Conservation (phyloP, 2,329 filamentous ascomycete species). For the Aureobasidium musti region DNA sequence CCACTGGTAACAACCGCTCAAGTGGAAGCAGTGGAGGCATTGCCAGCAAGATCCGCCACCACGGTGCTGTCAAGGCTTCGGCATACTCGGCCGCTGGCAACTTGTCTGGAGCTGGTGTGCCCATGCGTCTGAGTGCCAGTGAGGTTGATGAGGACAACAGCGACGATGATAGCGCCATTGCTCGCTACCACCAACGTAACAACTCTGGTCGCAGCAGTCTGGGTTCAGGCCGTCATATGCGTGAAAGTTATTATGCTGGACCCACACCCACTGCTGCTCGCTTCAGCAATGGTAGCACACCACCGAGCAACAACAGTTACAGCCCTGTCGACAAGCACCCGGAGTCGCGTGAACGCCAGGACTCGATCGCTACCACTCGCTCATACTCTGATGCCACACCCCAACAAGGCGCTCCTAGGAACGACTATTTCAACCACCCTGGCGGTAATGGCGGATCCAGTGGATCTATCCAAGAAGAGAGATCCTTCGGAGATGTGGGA, state of each 20-base stretch:
- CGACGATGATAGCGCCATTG: conserved; percentile 64
- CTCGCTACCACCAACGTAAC: conserved; percentile 64
- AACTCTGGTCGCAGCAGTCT: conserved; percentile 72
- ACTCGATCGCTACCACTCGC: conserved; percentile 15
- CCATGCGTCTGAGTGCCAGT: conserved; percentile 88
- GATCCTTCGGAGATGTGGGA: conserved; percentile 56
- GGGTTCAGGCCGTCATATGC: conserved; percentile 45
- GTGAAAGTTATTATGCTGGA: conserved; percentile 41
- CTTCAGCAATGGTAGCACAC: conserved; percentile 56
- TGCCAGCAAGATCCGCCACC: conserved; percentile 83
- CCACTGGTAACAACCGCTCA: conserved; percentile 35
- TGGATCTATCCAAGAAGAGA: conserved; percentile 48
- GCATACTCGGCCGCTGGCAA: conserved; percentile 75
- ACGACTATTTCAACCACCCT: conserved; percentile 48
- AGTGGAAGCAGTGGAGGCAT: conserved; percentile 53
- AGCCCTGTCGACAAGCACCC: conserved; percentile 40
- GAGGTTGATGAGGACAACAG: conserved; percentile 89
- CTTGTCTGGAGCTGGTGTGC: conserved; percentile 75
- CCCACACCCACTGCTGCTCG: conserved; percentile 36
- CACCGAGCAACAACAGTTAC: conserved; percentile 48
- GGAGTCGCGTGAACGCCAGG: conserved; percentile 22
- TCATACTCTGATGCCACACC: conserved; percentile 50
- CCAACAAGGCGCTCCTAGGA: conserved; percentile 38
- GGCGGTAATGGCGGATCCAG: conserved; percentile 46
- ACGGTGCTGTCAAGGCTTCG: conserved; percentile 75